A percentile compares a stretch with the other conserved stretches of the same genome.
phyloP scores from a whole-genome alignment of 345 rosid genomes.

The Eucalyptus microcorys region DNA sequence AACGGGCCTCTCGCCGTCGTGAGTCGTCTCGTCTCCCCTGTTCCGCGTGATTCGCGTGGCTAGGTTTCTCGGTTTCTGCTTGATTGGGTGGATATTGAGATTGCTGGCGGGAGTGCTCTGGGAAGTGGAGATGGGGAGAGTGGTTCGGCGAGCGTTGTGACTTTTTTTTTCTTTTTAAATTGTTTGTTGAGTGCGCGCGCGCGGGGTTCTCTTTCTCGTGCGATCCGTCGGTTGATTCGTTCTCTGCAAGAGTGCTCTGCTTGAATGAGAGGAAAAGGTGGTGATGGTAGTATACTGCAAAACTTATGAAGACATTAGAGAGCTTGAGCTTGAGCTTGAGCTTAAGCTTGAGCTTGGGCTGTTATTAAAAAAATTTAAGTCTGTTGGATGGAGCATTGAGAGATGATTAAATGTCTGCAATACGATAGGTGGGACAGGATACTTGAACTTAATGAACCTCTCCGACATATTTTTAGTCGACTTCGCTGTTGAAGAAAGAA shows the following conservation, averaged over 20 bases:
- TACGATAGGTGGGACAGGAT: background rate
- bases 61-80: background rate
- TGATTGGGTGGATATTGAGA: background rate
- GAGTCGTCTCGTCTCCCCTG: background rate
- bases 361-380: background rate
- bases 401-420: background rate
- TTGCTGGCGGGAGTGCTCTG: background rate
- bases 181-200: background rate
- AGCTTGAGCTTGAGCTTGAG: background rate
- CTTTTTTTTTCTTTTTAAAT: background rate
- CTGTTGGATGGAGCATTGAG: background rate
- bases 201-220: background rate
- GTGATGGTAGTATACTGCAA: background rate
- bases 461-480: background rate
- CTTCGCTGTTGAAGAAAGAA: background rate
- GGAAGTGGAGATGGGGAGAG: background rate
- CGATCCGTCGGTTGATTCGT: background rate
- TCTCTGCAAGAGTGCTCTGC: background rate
- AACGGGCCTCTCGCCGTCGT: constrained; percentile 40
- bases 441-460: background rate
- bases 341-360: background rate
- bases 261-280: background rate
- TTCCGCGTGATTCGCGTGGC: background rate
- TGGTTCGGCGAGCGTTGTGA: background rate
- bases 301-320: background rate